These are phyloP conservation scores for Prunus mume DNA, from an alignment of 306 rosid species.

Conservation along the genomic window DNA sequence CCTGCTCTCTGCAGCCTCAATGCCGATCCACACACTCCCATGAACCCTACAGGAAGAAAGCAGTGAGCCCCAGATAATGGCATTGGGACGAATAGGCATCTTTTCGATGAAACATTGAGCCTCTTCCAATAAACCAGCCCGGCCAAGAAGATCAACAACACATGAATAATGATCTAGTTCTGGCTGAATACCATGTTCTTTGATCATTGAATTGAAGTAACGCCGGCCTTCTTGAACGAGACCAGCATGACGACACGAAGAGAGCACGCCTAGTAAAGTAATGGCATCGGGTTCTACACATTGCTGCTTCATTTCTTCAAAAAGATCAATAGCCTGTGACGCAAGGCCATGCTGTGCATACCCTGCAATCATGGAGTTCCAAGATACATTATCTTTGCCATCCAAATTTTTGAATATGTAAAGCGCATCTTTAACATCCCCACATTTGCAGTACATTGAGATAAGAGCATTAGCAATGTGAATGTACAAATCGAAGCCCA, in stretches of 20 bases:
- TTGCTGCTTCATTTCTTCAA: conserved; percentile 57
- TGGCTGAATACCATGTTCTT: conserved; percentile 54
- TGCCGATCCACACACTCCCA: conserved; percentile 65
- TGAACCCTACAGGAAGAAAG: conserved; percentile 72
- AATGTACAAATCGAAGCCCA: conserved; percentile 54
- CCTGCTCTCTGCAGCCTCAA: conserved; percentile 73
- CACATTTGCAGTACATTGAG: conserved; percentile 84
- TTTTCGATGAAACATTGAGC: conserved; percentile 56
- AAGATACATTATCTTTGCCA: conserved; percentile 54
- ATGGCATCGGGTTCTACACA: conserved; percentile 55
- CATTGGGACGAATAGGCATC: conserved; percentile 74
- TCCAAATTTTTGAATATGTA: conserved; percentile 47
- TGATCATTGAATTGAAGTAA: conserved; percentile 65
- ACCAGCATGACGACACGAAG: conserved; percentile 81
- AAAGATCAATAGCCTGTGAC: conserved; percentile 53
- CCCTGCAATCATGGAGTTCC: conserved; percentile 90
- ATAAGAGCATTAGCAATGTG: conserved; percentile 65
- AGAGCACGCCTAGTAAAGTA: conserved; percentile 65
- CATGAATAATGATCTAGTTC: conserved; percentile 82
- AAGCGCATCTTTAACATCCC: conserved; percentile 55
- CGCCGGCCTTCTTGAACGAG: conserved; percentile 57
- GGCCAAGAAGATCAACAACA: conserved; percentile 76
- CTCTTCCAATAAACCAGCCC: conserved; percentile 69
- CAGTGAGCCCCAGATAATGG: conserved; percentile 84
- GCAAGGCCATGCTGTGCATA: conserved; percentile 80